These are phyloP conservation scores for Boechera stricta DNA, from an alignment of 345 rosid species.

Conservation along the genomic window DNA sequence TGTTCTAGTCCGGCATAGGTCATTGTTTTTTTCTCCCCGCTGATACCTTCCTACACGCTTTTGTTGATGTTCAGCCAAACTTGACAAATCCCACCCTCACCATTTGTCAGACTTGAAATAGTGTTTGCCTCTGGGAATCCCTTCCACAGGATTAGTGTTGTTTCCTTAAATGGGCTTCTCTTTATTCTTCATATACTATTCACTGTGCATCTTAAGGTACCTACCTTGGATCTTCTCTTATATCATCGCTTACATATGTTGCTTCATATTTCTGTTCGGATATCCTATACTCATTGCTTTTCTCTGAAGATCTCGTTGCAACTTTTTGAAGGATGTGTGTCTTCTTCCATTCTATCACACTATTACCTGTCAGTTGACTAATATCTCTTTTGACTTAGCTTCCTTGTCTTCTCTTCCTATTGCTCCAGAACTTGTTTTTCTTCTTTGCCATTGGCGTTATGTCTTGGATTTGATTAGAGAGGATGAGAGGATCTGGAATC, in stretches of 20 bases:
- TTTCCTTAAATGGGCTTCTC: neutral
- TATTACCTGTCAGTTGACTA: neutral
- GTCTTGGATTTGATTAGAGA: neutral
- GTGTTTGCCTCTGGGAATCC: neutral
- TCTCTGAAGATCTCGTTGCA: neutral
- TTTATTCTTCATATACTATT: neutral
- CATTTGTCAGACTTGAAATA: no score
- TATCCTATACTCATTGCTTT: neutral
- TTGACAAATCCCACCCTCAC: no score
- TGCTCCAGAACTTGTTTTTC: neutral
- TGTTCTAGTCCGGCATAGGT: neutral
- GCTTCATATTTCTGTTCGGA: neutral
- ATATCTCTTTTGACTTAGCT: slow-evolving; percentile 14
- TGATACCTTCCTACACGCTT: neutral
- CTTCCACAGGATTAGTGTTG: neutral
- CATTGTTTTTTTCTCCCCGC: neutral
- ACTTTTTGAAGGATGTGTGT: neutral
- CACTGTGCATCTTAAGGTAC: neutral
- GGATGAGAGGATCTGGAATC: neutral
- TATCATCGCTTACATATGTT: neutral
- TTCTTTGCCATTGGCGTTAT: neutral
- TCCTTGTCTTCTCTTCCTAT: neutral
- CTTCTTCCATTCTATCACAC: neutral
- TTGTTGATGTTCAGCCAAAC: neutral
- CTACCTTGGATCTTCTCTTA: slow-evolving; percentile 1